Evolutionary conservation across 2,329 filamentous ascomycete species (phyloP).

Genomic region (Pseudogymnoascus sp.): DNA sequence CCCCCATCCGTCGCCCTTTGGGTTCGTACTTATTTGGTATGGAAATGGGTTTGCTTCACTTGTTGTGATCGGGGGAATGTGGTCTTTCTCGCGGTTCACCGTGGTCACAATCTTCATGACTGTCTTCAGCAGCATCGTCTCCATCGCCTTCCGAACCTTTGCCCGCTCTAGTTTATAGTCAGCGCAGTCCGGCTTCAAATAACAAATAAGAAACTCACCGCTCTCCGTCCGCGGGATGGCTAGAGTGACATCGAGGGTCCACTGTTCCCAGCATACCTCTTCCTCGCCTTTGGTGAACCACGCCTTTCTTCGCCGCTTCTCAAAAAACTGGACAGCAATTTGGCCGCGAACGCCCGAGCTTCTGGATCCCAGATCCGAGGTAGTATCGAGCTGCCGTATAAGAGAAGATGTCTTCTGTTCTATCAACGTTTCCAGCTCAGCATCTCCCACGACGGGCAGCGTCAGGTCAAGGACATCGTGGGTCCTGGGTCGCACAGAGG

Average conservation of each 20-base stretch:
- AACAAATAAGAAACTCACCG: conserved; percentile 45
- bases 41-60: conserved; percentile 89
- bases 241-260: conserved; percentile 90
- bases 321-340: conserved; percentile 86
- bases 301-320: conserved; percentile 81
- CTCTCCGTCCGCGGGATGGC: conserved; percentile 82
- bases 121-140: conserved; percentile 77
- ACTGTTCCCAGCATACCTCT: conserved; percentile 94
- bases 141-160: conserved; percentile 86
- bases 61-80: conserved; percentile 94
- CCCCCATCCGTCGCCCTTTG: conserved; percentile 71
- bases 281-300: conserved; percentile 75
- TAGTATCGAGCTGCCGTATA: conserved; percentile 64
- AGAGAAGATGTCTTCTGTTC: conserved; percentile 76
- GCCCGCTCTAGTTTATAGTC: conserved; percentile 54
- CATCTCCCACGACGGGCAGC: conserved; percentile 80
- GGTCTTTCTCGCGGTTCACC: conserved; percentile 83
- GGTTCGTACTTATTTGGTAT: conserved; percentile 85
- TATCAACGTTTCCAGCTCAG: conserved; percentile 86
- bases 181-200: background rate
- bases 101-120: conserved; percentile 84
- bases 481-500: conserved; percentile 70
- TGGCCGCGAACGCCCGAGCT: conserved; percentile 61
- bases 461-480: conserved; percentile 87
- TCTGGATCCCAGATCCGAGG: conserved; percentile 36